A percentile compares a stretch with the other conserved stretches of the same genome.
These are phyloP conservation scores for Candida tropicalis DNA, from an alignment of 1,139 yeast genomes.

Conservation along the genomic window DNA sequence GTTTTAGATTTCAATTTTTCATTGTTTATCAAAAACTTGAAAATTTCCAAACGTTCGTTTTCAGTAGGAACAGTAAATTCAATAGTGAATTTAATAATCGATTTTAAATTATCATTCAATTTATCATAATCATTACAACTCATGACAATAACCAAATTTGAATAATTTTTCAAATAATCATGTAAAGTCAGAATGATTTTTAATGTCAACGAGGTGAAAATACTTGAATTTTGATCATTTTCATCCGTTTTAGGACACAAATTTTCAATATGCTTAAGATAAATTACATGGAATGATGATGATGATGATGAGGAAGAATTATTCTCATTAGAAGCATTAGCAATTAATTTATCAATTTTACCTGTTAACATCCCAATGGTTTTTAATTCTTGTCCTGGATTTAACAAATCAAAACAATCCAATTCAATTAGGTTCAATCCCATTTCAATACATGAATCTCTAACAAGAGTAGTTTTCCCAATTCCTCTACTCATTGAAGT, in stretches of 20 bases:
- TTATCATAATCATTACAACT: conserved; percentile 76
- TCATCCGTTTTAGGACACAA: conserved; percentile 69
- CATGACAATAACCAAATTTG: conserved; percentile 57
- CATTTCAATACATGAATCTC: conserved; percentile 54
- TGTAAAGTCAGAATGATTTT: conserved; percentile 62
- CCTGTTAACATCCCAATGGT: conserved; percentile 80
- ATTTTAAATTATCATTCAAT: conserved; percentile 66
- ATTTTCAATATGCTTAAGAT: conserved; percentile 73
- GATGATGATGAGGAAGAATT: too few relatives aligned
- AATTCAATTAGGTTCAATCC: conserved; percentile 74
- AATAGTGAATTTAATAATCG: conserved; percentile 75
- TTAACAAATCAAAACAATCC: conserved; percentile 65
- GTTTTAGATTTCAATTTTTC: conserved; percentile 21
- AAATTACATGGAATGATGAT: conserved; percentile 46
- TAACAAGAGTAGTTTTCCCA: conserved; percentile 73
- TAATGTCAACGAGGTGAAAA: conserved; percentile 57
- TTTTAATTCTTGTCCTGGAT: conserved; percentile 74
- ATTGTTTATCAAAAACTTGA: conserved; percentile 48
- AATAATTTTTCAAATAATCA: conserved; percentile 46
- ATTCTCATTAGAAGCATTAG: conserved; percentile 22
- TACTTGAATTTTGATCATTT: conserved; percentile 59
- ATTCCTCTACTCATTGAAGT: conserved; percentile 74
- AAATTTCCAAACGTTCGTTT: conserved; percentile 65
- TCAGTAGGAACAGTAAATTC: conserved; percentile 80
- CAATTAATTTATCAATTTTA: conserved; percentile 60